These are phyloP conservation scores for Ustilago sp. DNA, from an alignment of 1,284 basidiomycete genomes.

Conservation along the genomic window DNA sequence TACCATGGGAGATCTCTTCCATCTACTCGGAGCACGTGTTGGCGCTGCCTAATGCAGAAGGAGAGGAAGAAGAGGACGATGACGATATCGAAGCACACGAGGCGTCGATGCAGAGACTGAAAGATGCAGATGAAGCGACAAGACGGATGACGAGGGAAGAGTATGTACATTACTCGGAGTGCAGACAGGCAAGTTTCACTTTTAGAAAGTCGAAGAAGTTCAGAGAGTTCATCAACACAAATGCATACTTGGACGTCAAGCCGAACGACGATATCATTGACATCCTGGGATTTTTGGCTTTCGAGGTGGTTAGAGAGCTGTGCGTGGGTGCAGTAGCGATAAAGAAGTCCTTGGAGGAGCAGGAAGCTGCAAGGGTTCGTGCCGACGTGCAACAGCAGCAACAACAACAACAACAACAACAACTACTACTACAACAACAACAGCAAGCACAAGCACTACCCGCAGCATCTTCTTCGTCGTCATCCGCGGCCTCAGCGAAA, in stretches of 20 bases:
- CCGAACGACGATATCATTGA: slow-evolving; percentile 95
- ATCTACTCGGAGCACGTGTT: slow-evolving; percentile 76
- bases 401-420: slow-evolving; percentile 8
- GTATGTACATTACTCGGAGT: slow-evolving; percentile 97
- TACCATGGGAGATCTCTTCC: slow-evolving; percentile 94
- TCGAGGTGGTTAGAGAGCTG: slow-evolving; percentile 94
- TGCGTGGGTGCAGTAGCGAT: slow-evolving; percentile 74
- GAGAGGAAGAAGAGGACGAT: slow-evolving; percentile 86
- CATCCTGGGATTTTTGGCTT: slow-evolving; percentile 94
- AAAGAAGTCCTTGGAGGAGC: slow-evolving; percentile 56
- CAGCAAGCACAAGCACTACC: slow-evolving; percentile 2
- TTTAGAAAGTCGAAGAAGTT: slow-evolving; percentile 90
- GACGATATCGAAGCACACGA: slow-evolving; percentile 96
- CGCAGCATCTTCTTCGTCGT: not conserved
- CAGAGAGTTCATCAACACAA: slow-evolving; percentile 93
- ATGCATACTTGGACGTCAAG: slow-evolving; percentile 86
- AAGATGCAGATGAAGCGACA: slow-evolving; percentile 90
- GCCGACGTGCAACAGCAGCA: slow-evolving; percentile 21
- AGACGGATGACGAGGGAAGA: slow-evolving; percentile 95
- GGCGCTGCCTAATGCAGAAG: slow-evolving; percentile 79
- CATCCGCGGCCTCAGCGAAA: slow-evolving; percentile 3
- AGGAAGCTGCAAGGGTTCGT: slow-evolving; percentile 18
- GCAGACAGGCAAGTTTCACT: slow-evolving; percentile 95
- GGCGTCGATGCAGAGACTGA: slow-evolving; percentile 84
- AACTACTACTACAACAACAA: slow-evolving; percentile 8